phyloP scores from a whole-genome alignment of 2,329 filamentous ascomycete species.

The Cytospora piceicola region DNA sequence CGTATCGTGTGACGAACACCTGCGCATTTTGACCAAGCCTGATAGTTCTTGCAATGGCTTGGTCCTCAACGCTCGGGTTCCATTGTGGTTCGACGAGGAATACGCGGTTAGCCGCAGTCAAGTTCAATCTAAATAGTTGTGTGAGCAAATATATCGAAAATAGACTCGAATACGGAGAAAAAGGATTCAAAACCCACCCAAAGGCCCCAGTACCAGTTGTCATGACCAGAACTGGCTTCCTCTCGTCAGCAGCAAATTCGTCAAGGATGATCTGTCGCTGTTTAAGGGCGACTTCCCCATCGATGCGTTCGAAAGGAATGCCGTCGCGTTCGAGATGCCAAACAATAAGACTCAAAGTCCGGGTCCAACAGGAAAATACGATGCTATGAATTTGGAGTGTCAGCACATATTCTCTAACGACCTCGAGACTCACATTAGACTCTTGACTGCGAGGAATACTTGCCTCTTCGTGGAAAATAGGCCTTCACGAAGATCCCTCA shows the following conservation, averaged over 20 bases:
- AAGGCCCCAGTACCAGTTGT: slow-evolving; percentile 56
- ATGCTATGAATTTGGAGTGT: slow-evolving; percentile 40
- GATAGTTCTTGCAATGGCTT: slow-evolving; percentile 54
- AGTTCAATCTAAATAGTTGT: slow-evolving; percentile 47
- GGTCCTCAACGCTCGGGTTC: slow-evolving; percentile 57
- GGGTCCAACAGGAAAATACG: slow-evolving; percentile 52
- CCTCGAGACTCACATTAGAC: not conserved
- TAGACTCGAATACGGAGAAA: not conserved
- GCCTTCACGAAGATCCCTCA: slow-evolving; percentile 38
- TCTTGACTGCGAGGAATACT: not conserved
- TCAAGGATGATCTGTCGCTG: slow-evolving; percentile 45
- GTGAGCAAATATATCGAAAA: not conserved
- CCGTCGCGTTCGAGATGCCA: slow-evolving; percentile 36
- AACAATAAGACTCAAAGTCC: slow-evolving; percentile 45
- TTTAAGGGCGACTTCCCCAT: slow-evolving; percentile 45
- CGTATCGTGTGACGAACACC: slow-evolving; percentile 51
- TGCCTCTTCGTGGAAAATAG: not conserved
- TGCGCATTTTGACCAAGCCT: slow-evolving; percentile 49
- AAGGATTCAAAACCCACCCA: slow-evolving; percentile 42
- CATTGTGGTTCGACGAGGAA: slow-evolving; percentile 59
- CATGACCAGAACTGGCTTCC: slow-evolving; percentile 52
- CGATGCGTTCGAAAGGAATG: slow-evolving; percentile 45
- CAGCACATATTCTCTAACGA: slow-evolving; percentile 7
- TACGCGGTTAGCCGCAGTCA: slow-evolving; percentile 51
- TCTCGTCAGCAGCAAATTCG: slow-evolving; percentile 39